A percentile compares a stretch with the other conserved stretches of the same genome.
phyloP scores from a whole-genome alignment of 1,139 yeast genomes.

The Hansenula lynferdii region DNA sequence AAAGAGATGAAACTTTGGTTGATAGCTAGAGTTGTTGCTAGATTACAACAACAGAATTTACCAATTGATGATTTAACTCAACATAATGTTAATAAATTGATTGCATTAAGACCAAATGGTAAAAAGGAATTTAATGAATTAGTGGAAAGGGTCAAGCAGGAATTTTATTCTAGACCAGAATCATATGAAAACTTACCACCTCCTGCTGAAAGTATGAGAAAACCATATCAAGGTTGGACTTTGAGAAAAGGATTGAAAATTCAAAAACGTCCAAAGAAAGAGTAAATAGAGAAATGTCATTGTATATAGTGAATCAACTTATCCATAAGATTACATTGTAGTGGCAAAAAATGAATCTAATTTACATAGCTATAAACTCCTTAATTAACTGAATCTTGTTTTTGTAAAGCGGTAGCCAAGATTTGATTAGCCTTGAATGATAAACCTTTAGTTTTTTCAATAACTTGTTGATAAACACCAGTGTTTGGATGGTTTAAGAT shows the following conservation, averaged over 20 bases:
- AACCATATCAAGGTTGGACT: slow-evolving; percentile 1
- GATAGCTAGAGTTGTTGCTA: slow-evolving; percentile 76
- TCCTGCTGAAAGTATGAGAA: slow-evolving; percentile 6
- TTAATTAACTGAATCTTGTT: slow-evolving; percentile 18
- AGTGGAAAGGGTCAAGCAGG: slow-evolving; percentile 59
- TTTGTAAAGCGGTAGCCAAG: slow-evolving; percentile 32
- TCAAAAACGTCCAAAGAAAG: neutral
- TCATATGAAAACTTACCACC: slow-evolving; percentile 13
- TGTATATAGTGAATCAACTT: no score
- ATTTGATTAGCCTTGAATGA: slow-evolving; percentile 53
- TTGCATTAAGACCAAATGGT: slow-evolving; percentile 44
- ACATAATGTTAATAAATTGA: slow-evolving; percentile 50
- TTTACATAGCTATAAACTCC: neutral
- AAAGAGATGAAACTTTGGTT: slow-evolving; percentile 75
- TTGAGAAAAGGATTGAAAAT: neutral
- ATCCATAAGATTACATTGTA: no score
- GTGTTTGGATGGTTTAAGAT: slow-evolving; percentile 41
- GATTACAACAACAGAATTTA: slow-evolving; percentile 62
- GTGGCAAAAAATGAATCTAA: no score
- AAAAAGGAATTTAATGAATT: slow-evolving; percentile 49
- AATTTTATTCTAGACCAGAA: slow-evolving; percentile 38
- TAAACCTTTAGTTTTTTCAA: slow-evolving; percentile 56
- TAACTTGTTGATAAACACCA: slow-evolving; percentile 49
- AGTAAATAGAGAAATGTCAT: neutral
- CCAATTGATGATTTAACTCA: slow-evolving; percentile 58